These are phyloP conservation scores for Withania somnifera DNA, from an alignment of 305 asterid species.

Conservation along the genomic window DNA sequence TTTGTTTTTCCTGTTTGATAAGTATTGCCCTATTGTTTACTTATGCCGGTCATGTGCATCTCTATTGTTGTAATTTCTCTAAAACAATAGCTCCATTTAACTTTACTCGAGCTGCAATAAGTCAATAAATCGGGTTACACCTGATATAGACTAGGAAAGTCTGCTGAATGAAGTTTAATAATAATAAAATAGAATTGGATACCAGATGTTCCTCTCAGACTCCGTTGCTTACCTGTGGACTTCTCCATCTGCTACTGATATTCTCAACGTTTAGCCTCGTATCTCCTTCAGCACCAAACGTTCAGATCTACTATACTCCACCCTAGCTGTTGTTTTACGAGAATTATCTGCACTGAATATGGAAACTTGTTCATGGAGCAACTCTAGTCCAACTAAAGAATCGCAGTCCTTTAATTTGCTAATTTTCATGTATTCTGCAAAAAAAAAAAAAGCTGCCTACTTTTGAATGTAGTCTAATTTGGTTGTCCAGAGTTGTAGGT, in stretches of 20 bases:
- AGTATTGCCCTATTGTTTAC: neutral
- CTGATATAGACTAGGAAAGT: neutral
- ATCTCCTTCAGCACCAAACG: neutral
- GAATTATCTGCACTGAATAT: neutral
- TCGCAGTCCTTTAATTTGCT: neutral
- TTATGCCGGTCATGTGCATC: neutral
- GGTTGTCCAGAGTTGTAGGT: neutral
- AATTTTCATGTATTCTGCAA: neutral
- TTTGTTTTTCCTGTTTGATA: neutral
- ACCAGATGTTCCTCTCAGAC: neutral
- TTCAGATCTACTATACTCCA: neutral
- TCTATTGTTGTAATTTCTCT: neutral
- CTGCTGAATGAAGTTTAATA: neutral
- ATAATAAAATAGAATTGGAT: neutral
- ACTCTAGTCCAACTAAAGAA: neutral
- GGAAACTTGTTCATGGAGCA: neutral
- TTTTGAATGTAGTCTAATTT: neutral
- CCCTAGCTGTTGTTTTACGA: neutral
- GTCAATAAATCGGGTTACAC: neutral
- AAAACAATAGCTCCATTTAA: neutral
- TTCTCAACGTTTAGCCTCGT: neutral
- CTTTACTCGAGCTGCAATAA: neutral
- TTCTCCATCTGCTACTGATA: neutral
- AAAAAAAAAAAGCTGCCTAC: neutral
- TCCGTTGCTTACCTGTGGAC: neutral